Evolutionary conservation across 306 rosid genomes (phyloP), one percentile per base, ranked within the genome.

Genomic region (Vigna nakashimae): DNA sequence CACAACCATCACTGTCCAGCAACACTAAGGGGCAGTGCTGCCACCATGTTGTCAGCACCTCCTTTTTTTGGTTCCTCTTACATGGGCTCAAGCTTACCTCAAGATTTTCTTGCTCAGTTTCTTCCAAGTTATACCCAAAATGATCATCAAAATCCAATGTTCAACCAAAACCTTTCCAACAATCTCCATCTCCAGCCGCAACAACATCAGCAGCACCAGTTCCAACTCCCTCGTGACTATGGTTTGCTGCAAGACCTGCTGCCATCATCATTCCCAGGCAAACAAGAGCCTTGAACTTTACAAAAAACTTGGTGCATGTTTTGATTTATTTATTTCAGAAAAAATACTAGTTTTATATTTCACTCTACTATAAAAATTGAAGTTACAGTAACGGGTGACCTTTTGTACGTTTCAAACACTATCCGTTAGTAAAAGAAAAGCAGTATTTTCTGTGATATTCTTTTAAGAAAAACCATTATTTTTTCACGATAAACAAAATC

Each of bases 1-100:
- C 98, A 93, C 84, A 91, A 82, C 84, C 98, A 93, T 80, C 97
- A 87, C 53, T 89, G 89, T 34, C 98, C 98, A 4, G 93, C 95
- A 2, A 93, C 93, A 24, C 91, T 91, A 0, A 75, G 98, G 0
- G 95, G 93, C 28, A 90, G 82, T 62, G 84, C 94, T 7, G 79
- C 89, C 0, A 85, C 82, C 65, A 85, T 88, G 87, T 60, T 93
- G 26, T 76, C 90, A 2, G 59, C 82, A 38, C 86, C 89, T 73
- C 82, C 89, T 4, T 51, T 87, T 46, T 77, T 83, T 60, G 78
- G 81, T n/a, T 76, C 93, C 38, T 73, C 90, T 2, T 77, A 80
- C 9, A 45, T 73, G 17, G 75, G 81, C 5, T 72, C 85, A 30
- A 76, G 1, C 69, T 80, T 88, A 42, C 88, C 90, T 40, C 95